These are phyloP conservation scores for Colletotrichum nymphaeae DNA, from an alignment of 2,329 filamentous ascomycete genomes.

Conservation along the genomic window DNA sequence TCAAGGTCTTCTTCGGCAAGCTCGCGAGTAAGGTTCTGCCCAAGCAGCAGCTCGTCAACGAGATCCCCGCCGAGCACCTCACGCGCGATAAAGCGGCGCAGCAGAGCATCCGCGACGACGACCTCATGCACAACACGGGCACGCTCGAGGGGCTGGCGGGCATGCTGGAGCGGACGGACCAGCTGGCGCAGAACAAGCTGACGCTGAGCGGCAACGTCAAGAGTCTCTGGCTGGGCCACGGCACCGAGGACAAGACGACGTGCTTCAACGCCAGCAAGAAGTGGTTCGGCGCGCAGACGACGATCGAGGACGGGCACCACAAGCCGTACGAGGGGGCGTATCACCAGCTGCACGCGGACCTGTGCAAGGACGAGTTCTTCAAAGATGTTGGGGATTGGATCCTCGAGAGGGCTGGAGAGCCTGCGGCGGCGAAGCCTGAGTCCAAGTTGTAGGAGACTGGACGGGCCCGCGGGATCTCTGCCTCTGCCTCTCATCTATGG, in stretches of 20 bases:
- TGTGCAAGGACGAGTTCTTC: conserved; percentile 63
- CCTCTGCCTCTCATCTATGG: neutral
- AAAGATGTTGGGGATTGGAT: conserved; percentile 77
- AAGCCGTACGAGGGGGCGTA: conserved; percentile 81
- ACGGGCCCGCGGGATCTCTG: neutral
- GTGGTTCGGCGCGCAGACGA: conserved; percentile 69
- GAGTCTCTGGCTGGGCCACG: conserved; percentile 80
- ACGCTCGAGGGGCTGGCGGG: conserved; percentile 84
- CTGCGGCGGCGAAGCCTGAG: conserved; percentile 39
- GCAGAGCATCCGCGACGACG: conserved; percentile 71
- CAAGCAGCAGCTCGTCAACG: conserved; percentile 72
- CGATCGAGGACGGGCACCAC: conserved; percentile 75
- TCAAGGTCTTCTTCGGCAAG: conserved; percentile 75
- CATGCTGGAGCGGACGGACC: conserved; percentile 79
- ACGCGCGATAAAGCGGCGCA: conserved; percentile 75
- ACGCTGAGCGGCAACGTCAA: conserved; percentile 64
- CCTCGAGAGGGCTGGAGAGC: conserved; percentile 50
- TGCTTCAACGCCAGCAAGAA: conserved; percentile 72
- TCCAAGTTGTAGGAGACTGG: conserved; percentile 51
- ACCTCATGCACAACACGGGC: conserved; percentile 83
- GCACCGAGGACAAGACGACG: conserved; percentile 78
- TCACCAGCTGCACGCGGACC: conserved; percentile 78
- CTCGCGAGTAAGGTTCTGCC: conserved; percentile 77
- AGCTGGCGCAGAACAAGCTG: conserved; percentile 67
- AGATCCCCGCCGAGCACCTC: conserved; percentile 72